These are phyloP conservation scores for Graphium sp. DNA, from an alignment of 2,329 filamentous ascomycete genomes.

Conservation along the genomic window DNA sequence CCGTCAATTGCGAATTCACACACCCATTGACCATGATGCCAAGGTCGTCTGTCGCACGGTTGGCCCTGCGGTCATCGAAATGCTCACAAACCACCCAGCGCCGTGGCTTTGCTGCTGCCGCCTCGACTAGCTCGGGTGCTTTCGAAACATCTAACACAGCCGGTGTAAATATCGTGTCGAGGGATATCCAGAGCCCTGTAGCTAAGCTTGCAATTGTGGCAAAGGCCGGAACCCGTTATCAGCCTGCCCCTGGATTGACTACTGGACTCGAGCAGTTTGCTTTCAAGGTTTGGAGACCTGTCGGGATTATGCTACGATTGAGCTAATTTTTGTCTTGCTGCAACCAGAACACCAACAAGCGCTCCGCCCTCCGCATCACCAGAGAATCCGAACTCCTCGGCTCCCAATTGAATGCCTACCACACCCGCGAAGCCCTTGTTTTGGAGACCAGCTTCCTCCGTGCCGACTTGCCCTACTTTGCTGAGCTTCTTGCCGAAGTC, in stretches of 20 bases:
- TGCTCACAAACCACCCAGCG: conserved; percentile 34
- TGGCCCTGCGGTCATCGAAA: conserved; percentile 38
- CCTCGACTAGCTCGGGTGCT: conserved; percentile 51
- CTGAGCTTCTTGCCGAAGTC: conserved; percentile 88
- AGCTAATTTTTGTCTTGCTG: conserved; percentile 29
- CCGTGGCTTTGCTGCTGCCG: conserved; percentile 39
- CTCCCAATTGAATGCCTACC: conserved; percentile 71
- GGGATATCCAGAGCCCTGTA: conserved; percentile 76
- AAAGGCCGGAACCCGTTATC: conserved; percentile 87
- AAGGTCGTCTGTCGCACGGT: conserved; percentile 42
- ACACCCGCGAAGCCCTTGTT: conserved; percentile 85
- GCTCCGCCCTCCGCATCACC: conserved; percentile 81
- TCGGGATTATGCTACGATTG: not conserved
- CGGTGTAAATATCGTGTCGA: conserved; percentile 83
- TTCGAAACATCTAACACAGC: conserved; percentile 77
- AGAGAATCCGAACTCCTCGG: conserved; percentile 93
- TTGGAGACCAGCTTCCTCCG: conserved; percentile 89
- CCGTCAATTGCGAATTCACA: conserved; percentile 38
- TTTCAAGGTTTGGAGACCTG: conserved; percentile 58
- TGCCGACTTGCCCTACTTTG: conserved; percentile 92
- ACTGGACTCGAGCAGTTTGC: conserved; percentile 88
- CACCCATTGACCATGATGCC: conserved; percentile 42
- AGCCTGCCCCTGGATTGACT: conserved; percentile 76
- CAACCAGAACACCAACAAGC: conserved; percentile 61
- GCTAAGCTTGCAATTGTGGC: conserved; percentile 83